A percentile compares a stretch with the other conserved stretches of the same genome.
Evolutionary conservation across 148 eudicot species (phyloP).

Genomic region (Persicaria maculosa): DNA sequence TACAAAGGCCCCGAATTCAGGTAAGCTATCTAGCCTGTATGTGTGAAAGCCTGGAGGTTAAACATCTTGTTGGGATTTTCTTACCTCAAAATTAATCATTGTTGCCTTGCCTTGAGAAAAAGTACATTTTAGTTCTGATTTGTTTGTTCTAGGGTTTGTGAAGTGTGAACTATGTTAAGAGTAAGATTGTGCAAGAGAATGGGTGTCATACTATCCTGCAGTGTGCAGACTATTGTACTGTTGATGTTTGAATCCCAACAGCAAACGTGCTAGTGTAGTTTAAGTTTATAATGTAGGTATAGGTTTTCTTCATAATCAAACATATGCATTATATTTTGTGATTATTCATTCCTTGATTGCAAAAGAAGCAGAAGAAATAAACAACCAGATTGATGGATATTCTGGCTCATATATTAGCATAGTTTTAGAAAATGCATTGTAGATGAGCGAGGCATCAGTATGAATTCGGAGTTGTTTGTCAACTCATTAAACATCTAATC

Average conservation of each 20-base stretch:
- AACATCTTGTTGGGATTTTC: neutral
- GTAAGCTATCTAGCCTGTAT: conserved; percentile 18
- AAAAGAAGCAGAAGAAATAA: neutral
- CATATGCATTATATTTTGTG: neutral
- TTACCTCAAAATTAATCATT: neutral
- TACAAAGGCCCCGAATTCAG: conserved; percentile 65
- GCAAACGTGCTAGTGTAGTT: neutral
- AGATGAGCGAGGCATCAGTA: neutral
- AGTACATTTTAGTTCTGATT: neutral
- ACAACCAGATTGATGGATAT: neutral
- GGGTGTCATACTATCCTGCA: neutral
- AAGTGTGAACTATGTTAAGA: neutral
- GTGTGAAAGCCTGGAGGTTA: neutral
- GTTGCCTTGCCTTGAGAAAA: neutral
- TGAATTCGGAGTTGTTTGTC: neutral
- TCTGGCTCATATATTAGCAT: neutral
- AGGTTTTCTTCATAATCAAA: neutral
- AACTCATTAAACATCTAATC: neutral
- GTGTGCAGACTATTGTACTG: neutral
- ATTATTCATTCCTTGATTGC: neutral
- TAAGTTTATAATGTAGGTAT: neutral
- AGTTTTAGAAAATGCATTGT: neutral
- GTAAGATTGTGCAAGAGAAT: neutral
- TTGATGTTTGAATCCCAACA: neutral
- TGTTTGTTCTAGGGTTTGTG: neutral